Percentiles rank a stretch among this genome's conserved stretches.
These are phyloP conservation scores for Penicillium crustosum DNA, from an alignment of 2,329 filamentous ascomycete genomes.

Conservation along the genomic window DNA sequence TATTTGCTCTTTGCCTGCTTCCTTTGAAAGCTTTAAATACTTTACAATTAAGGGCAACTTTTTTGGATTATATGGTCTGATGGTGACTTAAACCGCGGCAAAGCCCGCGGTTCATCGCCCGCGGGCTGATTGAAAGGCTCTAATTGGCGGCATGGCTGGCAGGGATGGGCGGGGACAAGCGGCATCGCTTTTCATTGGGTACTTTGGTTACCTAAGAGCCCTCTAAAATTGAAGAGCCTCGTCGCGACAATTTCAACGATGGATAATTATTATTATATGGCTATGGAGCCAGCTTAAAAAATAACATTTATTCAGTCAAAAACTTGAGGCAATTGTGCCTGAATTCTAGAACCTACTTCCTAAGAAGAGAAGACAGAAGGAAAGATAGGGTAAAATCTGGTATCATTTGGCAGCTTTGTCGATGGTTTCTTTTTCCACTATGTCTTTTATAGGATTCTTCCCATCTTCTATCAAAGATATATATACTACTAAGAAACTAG, in stretches of 20 bases:
- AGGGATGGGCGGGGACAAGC: neutral
- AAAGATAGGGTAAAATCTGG: neutral
- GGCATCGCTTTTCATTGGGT: neutral
- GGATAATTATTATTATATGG: neutral
- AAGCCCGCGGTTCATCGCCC: neutral
- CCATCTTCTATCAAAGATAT: neutral
- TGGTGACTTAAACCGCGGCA: neutral
- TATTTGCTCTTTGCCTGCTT: neutral
- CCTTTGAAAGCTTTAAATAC: neutral
- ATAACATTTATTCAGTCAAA: neutral
- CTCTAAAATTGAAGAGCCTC: neutral
- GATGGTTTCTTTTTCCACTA: neutral
- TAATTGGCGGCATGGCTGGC: neutral
- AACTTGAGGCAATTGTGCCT: neutral
- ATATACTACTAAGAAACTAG: neutral
- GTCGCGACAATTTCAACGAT: neutral
- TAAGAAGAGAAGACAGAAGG: neutral
- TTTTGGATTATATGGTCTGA: neutral
- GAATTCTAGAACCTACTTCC: too few species aligned
- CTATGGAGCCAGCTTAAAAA: neutral
- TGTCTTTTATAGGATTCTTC: neutral
- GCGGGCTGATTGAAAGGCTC: neutral
- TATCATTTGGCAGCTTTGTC: neutral
- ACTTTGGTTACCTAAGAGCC: neutral
- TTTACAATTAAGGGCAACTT: neutral